Base-by-base conservation (phyloP, 1,284 basidiomycete genomes). In the Calocybe gambosa region DNA sequence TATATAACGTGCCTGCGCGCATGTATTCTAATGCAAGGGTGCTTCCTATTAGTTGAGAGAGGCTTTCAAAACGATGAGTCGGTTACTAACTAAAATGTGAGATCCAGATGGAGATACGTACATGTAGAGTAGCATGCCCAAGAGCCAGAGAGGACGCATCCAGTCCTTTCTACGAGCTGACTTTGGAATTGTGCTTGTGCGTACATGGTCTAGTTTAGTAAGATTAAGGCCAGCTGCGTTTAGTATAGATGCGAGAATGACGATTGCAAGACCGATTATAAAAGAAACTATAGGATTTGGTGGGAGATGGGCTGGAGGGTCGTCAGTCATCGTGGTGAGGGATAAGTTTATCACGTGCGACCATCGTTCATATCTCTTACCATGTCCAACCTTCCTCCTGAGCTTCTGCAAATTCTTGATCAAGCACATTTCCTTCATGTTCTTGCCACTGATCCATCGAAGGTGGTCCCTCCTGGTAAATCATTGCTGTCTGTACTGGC, bases 1-100 rank as follows among this genome's bases (percentile, higher is more conserved):
- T 16, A 34, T 37, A 49, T 42, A 29, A 52, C 62, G 26, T 50
- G 79, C 87, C 87, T 53, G 88, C 89, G 53, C 89, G 80, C 77
- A 93, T 85, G 60, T 90, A 93, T 62, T 88, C 82, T 20, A 93
- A 72, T 0, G 89, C 89, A 16, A 93, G 73, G 0, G 90, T 93
- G 58, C 83, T 87, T 34, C 90, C 89, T 55, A 93, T 81, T 58
- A 93, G 68, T 63, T 93, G 90, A 1, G 88, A 91, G 36, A 91
- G 63, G 57, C 85, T 87, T 55, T 13, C 37, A 42, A 42, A 31
- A 23, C 20, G n/a, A 21, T 45, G 39, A 51, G 34, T 43, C 45
- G 7, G 7, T 4, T 23, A 23, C 7, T 23, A 42, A 35, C 15
- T 39, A 3, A 4, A 19, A 36, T 23, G 57, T 46, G 47, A 48